These are phyloP conservation scores for Boletus vinaceobasis DNA, from an alignment of 768 basidiomycete species.

Conservation along the genomic window DNA sequence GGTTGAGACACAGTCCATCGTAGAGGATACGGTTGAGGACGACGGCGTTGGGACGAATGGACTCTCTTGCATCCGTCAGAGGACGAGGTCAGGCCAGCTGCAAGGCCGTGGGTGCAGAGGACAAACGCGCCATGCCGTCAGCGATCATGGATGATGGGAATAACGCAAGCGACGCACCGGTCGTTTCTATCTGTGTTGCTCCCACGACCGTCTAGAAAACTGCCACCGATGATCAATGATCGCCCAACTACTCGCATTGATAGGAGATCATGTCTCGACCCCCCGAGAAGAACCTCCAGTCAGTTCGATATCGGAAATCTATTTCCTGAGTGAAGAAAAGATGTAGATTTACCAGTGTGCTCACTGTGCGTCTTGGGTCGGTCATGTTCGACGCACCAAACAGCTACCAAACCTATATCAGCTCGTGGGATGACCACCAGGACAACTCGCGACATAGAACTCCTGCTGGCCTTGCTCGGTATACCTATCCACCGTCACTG, in stretches of 20 bases:
- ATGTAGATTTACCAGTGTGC: not conserved
- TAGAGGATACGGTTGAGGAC: not conserved
- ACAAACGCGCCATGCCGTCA: not conserved
- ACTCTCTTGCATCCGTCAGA: too few relatives aligned
- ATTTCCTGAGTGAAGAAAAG: not conserved
- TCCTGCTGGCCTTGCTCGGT: too few relatives aligned
- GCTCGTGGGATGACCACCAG: too few relatives aligned
- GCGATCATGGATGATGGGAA: not conserved
- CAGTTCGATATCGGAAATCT: conserved; percentile 6
- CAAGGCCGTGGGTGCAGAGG: not conserved
- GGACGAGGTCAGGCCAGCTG: not conserved
- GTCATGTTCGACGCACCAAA: too few relatives aligned
- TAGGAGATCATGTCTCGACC: conserved; percentile 4
- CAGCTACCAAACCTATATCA: too few relatives aligned
- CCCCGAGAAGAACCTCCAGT: conserved; percentile 1
- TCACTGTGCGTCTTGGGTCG: too few relatives aligned
- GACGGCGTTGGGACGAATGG: too few relatives aligned
- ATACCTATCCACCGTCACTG: not conserved
- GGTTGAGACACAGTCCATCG: not conserved
- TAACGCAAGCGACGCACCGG: not conserved
- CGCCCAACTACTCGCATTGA: not conserved
- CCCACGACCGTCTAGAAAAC: not conserved
- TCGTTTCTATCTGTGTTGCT: conserved; percentile 3
- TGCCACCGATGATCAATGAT: conserved; percentile 5
- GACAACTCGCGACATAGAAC: too few relatives aligned